These are phyloP conservation scores for Globisporangium uncinulatum DNA, from an alignment of 352 stramenopile species.

Conservation along the genomic window DNA sequence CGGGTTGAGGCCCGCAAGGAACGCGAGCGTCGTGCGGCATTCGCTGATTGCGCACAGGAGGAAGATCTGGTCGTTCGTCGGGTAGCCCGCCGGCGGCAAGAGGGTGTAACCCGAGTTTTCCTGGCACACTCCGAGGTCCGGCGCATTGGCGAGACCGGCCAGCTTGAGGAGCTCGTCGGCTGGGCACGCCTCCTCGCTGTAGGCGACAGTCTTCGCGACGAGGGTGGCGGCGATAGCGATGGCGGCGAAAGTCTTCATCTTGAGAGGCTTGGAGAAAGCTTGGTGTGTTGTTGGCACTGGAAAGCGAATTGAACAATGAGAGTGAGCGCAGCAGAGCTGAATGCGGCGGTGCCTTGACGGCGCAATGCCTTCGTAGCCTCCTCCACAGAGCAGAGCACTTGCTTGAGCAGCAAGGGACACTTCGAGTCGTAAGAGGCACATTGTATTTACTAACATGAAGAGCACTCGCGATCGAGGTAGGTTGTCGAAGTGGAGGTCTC, in stretches of 20 bases:
- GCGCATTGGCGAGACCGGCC: too few species aligned
- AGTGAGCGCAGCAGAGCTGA: neutral
- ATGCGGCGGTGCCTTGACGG: neutral
- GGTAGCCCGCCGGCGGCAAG: conserved; percentile 26
- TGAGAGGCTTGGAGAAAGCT: conserved; percentile 5
- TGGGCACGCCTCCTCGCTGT: conserved; percentile 14
- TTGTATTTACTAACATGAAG: too few species aligned
- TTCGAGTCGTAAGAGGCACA: too few species aligned
- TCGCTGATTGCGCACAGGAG: conserved; percentile 32
- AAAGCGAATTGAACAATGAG: conserved; percentile 34
- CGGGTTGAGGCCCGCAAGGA: conserved; percentile 25
- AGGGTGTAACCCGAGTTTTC: conserved; percentile 26
- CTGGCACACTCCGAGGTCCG: conserved; percentile 2
- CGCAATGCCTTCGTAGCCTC: neutral
- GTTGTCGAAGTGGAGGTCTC: too few species aligned
- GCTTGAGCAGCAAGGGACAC: too few species aligned
- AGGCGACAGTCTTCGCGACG: conserved; percentile 21
- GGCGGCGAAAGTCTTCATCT: conserved; percentile 36
- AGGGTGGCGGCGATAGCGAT: conserved; percentile 19
- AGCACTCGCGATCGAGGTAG: too few species aligned
- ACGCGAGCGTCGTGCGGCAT: conserved; percentile 26
- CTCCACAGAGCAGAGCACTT: neutral
- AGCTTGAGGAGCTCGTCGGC: too few species aligned
- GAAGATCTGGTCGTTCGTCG: conserved; percentile 21
- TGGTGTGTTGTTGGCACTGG: conserved; percentile 25